Evolutionary conservation across 2,329 filamentous ascomycete genomes (phyloP), one percentile per base, ranked within the genome.

Genomic region (Colletotrichum liaoningense): DNA sequence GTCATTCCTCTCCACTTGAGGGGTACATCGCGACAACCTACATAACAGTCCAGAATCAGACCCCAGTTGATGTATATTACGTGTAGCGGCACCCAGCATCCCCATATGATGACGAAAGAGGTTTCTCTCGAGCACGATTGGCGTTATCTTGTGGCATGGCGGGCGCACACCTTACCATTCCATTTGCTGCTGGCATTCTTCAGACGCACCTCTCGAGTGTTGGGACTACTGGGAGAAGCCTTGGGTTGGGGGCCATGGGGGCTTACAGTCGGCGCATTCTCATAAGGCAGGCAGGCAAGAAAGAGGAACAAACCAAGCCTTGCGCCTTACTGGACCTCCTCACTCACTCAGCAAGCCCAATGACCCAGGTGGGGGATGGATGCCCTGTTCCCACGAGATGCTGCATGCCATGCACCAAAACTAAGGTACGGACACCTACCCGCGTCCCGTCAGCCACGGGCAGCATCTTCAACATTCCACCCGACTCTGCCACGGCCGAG

Each of bases 101-200:
- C 42, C 42, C n/a, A 9, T 33, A 49, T 49, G 42, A 22, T 49
- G 42, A 49, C 42, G 42, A 22, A 49, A 49, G 42, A 49, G 42
- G 42, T 49, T 49, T 49, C 57, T 38, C 16, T 30, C 14, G 28
- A 28, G 55, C 33, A n/a, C 49, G 22, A 38, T 16, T 28, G 19
- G 55, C 24, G 42, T 19, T 28, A 16, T 63, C 46, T n/a, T 33
- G 55, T 56, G 33, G 16, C 63, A 65, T 7, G 24, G 33, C 16
- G 12, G 14, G 35, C n/a, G 30, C 35, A 62, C 30, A 14, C 22
- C 11, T 35, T 35, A 35, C 4, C 33, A 35, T 35, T 35, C 33
- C 33, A 38, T 35, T 38, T 57, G 52, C 33, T 30, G 30, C 16
- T 38, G 49, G 52, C 22, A 65, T 65, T 65, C 63, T 56, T 57